These are phyloP conservation scores for Trypanosoma cruzi DNA, from an alignment of 208 protist species.

Conservation along the genomic window DNA sequence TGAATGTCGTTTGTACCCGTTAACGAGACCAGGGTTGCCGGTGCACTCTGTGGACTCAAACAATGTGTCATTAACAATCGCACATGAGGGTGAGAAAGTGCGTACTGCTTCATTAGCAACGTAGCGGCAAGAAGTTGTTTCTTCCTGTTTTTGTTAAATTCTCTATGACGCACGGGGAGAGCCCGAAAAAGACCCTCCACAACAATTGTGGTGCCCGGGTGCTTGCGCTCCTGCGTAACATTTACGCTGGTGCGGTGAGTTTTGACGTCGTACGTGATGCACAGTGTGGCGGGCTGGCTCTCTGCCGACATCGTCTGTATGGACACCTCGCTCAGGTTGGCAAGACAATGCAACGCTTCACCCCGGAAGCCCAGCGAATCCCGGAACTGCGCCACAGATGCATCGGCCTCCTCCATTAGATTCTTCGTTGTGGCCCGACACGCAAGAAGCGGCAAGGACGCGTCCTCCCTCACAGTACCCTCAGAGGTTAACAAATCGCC, in stretches of 20 bases:
- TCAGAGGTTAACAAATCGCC: slow-evolving; percentile 38
- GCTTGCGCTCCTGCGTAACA: slow-evolving; percentile 26
- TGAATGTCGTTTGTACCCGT: slow-evolving; percentile 66
- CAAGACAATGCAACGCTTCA: slow-evolving; percentile 96
- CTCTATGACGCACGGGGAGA: slow-evolving; percentile 91
- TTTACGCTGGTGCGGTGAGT: slow-evolving; percentile 21
- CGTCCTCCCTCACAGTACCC: slow-evolving; percentile 31
- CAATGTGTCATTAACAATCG: slow-evolving; percentile 70
- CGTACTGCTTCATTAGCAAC: slow-evolving; percentile 81
- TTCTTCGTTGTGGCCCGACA: slow-evolving; percentile 71
- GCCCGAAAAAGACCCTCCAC: slow-evolving; percentile 75
- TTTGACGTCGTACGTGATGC: slow-evolving; percentile 47
- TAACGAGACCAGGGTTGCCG: slow-evolving; percentile 65
- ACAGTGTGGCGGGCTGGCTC: slow-evolving; percentile 38
- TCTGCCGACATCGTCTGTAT: slow-evolving; percentile 68
- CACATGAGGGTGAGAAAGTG: slow-evolving; percentile 80
- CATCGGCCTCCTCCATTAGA: not conserved
- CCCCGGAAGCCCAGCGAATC: slow-evolving; percentile 95
- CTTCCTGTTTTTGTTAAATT: slow-evolving; percentile 82
- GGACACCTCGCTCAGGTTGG: slow-evolving; percentile 69
- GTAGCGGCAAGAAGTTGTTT: slow-evolving; percentile 63
- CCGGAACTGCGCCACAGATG: slow-evolving; percentile 3
- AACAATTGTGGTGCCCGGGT: slow-evolving; percentile 80
- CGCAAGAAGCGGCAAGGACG: slow-evolving; percentile 55
- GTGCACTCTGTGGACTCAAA: slow-evolving; percentile 38